Base-by-base conservation (phyloP, 1,284 basidiomycete genomes). In the Mrakiaceae sp. region DNA sequence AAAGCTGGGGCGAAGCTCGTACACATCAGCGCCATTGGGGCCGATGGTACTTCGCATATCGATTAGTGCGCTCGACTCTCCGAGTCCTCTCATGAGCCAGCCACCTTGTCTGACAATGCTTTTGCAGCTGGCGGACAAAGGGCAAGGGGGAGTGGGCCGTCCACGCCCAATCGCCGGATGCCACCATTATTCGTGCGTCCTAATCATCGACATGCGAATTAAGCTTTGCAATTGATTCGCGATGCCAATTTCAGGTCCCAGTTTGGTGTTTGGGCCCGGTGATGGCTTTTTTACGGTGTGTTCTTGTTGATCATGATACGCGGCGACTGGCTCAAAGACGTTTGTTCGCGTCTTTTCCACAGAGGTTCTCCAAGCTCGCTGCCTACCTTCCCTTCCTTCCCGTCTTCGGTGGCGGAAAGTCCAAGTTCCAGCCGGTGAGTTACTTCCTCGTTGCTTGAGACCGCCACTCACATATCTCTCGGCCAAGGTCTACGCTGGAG, bases 261-360 rank as follows among this genome's bases (percentile, higher is more conserved):
- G 84, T 67, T 75, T 87, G 48, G 79, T 87, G 3, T 87, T 87
- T 72, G 86, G 86, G 3, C 84, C 84, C 1, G 85, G 84, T 3
- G 86, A 87, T 70, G 80, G 81, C 12, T 86, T 87, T 74, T 87
- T 87, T 74, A 81, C 81, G 64, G 86, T 86, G 64, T 63, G 79
- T 70, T 48, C 7, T 58, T 40, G 9, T 51, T 53, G 39, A 3
- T 3, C 10, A n/a, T n/a, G 9, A 14, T 10, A 40, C 46, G 40
- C 39, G 4, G 54, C 9, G 40, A 8, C 4, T 16, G 11, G 5
- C 40, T 7, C 40, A 5, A 6, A 0, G 54, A 3, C 51, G n/a
- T 52, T 52, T 11, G 39, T 12, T 51, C 39, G 16, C 46, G 4
- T 44, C 57, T 55, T 2, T 60, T 14, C 42, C 43, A 14, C 66